phyloP scores from a whole-genome alignment of 73 alveolate species.

The Tetrahymena elliotti region DNA sequence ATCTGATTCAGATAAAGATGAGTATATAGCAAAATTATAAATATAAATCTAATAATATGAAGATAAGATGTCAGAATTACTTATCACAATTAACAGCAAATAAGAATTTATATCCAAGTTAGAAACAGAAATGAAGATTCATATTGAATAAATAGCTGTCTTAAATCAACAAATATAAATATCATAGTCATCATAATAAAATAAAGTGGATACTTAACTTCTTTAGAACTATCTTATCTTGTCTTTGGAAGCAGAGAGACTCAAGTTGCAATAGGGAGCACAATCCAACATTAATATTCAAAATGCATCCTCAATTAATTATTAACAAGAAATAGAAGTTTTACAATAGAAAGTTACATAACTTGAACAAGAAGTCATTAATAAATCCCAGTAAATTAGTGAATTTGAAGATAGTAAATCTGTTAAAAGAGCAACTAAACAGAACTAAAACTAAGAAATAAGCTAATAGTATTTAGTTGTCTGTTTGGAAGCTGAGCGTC shows the following conservation, averaged over 20 bases:
- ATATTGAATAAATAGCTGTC: neutral
- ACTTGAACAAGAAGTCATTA: neutral
- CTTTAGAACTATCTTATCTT: neutral
- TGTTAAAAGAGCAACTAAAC: neutral
- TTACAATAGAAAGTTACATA: neutral
- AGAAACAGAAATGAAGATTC: neutral
- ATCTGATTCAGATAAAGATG: neutral
- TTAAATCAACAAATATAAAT: too few species aligned
- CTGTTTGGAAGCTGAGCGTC: neutral
- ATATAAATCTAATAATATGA: neutral
- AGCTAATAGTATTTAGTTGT: neutral
- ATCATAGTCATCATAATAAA: neutral
- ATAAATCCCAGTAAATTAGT: neutral
- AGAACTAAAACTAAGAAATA: neutral
- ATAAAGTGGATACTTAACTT: neutral
- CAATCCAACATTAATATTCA: neutral
- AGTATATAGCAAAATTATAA: neutral
- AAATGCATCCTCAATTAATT: neutral
- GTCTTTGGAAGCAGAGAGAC: neutral
- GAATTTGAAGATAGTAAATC: neutral
- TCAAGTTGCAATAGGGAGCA: neutral
- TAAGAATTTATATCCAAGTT: neutral
- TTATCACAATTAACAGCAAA: neutral
- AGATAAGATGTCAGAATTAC: neutral
- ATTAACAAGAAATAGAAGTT: neutral